Evolutionary conservation across 179 eudicot genomes (phyloP), one percentile per base, ranked within the genome.

Genomic region (Patellifolia procumbens): DNA sequence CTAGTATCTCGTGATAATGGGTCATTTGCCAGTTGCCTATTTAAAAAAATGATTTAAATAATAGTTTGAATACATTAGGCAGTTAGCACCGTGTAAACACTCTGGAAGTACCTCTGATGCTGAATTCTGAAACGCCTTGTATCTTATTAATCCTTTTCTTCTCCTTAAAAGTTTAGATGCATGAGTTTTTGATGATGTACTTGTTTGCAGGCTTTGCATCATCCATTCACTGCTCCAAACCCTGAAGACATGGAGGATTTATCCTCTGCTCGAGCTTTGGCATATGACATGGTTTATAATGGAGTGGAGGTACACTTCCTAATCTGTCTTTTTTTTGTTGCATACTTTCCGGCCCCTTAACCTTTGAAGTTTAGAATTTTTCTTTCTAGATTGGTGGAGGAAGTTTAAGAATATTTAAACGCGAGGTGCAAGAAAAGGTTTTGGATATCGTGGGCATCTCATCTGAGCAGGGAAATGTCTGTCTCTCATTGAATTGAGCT

Each of bases 231-330:
- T 62, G 96, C 97, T 32, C 98, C 98, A 72, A 85, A 94, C 75
- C 96, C 98, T 65, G 97, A 94, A 80, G 98, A 94, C 79, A 88
- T 91, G 89, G 77, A 74, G 7, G 91, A 94, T 85, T 89, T 94
- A 42, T 74, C 94, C 60, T 91, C 98, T 81, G 98, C 98, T 63
- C 96, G 97, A 81, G 98, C 98, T 76, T 91, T 94, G 77, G 98
- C 98, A 61, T 94, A 94, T 88, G 98, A 94, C 87, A 94, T 94
- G 94, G 98, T 94, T 79, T 94, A 94, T 87, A 94, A 92, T 68
- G 98, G 98, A 56, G 96, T 94, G 51, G 98, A 94, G 97, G 98
- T 94, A 84, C 52, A 45, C 15, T 62, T 70, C 42, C 24, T 53
- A 29, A n/a, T n/a, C n/a, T n/a, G n/a, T n/a, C n/a, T n/a, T 37